Base-by-base conservation (phyloP, 306 rosid genomes). In the Trifolium repens region DNA sequence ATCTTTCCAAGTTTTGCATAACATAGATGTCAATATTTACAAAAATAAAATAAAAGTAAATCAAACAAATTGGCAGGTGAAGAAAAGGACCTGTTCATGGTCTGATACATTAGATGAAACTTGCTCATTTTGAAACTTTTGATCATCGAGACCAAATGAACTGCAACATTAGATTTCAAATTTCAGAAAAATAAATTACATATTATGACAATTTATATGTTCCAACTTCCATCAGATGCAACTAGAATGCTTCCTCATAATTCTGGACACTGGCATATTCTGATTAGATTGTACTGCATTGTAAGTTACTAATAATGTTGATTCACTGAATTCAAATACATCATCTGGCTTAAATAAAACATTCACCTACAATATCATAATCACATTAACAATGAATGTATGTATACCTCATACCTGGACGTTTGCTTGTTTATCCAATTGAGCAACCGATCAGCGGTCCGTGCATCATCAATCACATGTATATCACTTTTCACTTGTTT, bases 101-200 rank as follows among this genome's bases (percentile, higher is more conserved):
- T 94, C 97, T 43, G 99, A 91, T 34, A 60, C 78, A 87, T 94
- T 92, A 84, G 91, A 85, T 61, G 87, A 81, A 74, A 86, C 85
- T 77, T 90, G 89, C 77, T 90, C 97, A 77, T 94, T 92, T 88
- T 90, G 91, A 85, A 92, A 94, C 80, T 87, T 94, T 81, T 84
- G 90, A 81, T 94, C 99, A 76, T 89, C 96, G 84, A 94, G 74
- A 67, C 90, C 82, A 78, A 47, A 89, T 57, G 96, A 88, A 84
- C 99, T 94, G 97, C 64, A 70, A 74, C 61, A 76, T 77, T 14
- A 30, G 26, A 59, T 52, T 76, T 43, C 35, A 52, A 50, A 69
- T 68, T 46, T 58, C 59, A 78, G 59, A 42, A 30, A 76, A 72
- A 62, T 72, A n/a, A 27, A 52, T 24, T 8, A 59, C 73, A 40